Evolutionary conservation across 257 asterid species (phyloP).

Genomic region (Solanum verrucosum): DNA sequence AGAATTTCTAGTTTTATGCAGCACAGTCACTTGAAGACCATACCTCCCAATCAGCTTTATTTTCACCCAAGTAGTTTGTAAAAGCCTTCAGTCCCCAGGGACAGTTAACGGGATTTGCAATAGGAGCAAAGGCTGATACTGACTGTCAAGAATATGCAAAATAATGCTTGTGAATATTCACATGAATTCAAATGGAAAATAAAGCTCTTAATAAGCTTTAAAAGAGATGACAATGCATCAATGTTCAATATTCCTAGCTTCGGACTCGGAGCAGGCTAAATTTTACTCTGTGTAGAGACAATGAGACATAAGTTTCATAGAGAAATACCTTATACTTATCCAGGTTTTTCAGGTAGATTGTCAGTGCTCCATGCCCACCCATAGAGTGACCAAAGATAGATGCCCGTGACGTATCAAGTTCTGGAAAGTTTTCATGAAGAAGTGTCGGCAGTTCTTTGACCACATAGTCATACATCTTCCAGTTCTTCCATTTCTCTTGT

Average conservation of each 20-base stretch:
- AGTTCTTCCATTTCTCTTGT: constrained; percentile 97
- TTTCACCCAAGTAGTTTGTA: constrained; percentile 77
- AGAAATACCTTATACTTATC: constrained; percentile 79
- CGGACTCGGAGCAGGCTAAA: not conserved
- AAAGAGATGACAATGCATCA: not conserved
- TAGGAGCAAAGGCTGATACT: constrained; percentile 89
- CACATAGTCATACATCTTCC: constrained; percentile 93
- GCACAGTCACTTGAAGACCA: constrained; percentile 5
- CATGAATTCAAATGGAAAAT: not conserved
- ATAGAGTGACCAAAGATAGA: constrained; percentile 94
- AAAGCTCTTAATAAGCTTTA: not conserved
- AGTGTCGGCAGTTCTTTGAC: constrained; percentile 92
- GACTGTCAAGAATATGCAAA: constrained; percentile 35
- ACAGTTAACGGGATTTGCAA: constrained; percentile 69
- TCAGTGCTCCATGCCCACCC: constrained; percentile 99
- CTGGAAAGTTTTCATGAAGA: constrained; percentile 64
- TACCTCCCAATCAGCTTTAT: constrained; percentile 92
- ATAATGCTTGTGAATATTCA: not conserved
- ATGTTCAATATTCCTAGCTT: not conserved
- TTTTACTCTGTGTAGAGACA: not conserved
- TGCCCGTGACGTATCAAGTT: constrained; percentile 78
- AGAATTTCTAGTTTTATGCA: not conserved
- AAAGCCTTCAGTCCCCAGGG: constrained; percentile 99
- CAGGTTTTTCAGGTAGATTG: constrained; percentile 80
- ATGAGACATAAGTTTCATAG: not conserved